Percentiles rank a stretch among this genome's conserved stretches.
phyloP scores from a whole-genome alignment of 2,329 filamentous ascomycete genomes.

The Calonectria crousiana region DNA sequence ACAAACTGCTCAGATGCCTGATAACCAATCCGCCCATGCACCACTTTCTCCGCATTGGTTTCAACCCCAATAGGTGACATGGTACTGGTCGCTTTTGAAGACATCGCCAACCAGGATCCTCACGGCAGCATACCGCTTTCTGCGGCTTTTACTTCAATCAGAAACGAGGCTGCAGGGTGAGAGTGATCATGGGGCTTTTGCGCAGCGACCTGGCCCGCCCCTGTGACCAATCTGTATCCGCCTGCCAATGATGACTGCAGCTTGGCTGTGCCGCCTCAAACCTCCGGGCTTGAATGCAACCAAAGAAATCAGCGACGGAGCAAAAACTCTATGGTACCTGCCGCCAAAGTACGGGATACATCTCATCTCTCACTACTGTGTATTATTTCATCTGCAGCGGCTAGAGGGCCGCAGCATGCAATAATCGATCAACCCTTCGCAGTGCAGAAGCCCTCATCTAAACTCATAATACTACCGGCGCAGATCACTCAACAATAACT shows the following conservation, averaged over 20 bases:
- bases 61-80: background rate
- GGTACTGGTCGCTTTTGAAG: background rate
- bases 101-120: background rate
- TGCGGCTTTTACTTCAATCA: conserved; percentile 9
- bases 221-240: conserved; percentile 15
- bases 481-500: conserved; percentile 1
- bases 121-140: background rate
- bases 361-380: background rate
- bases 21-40: background rate
- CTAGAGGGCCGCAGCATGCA: background rate
- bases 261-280: conserved; percentile 16
- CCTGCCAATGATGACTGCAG: conserved; percentile 18
- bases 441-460: background rate
- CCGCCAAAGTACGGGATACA: background rate
- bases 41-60: background rate
- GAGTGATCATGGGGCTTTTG: conserved; percentile 17
- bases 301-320: conserved; percentile 1
- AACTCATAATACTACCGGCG: background rate
- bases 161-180: conserved; percentile 18
- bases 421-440: background rate
- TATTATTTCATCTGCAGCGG: background rate
- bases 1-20: background rate
- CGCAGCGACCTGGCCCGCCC: conserved; percentile 5
- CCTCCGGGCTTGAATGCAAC: conserved; percentile 9
- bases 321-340: background rate